Conservation (phyloP, 352 stramenopile genomes). For the Bremia lactucae region DNA sequence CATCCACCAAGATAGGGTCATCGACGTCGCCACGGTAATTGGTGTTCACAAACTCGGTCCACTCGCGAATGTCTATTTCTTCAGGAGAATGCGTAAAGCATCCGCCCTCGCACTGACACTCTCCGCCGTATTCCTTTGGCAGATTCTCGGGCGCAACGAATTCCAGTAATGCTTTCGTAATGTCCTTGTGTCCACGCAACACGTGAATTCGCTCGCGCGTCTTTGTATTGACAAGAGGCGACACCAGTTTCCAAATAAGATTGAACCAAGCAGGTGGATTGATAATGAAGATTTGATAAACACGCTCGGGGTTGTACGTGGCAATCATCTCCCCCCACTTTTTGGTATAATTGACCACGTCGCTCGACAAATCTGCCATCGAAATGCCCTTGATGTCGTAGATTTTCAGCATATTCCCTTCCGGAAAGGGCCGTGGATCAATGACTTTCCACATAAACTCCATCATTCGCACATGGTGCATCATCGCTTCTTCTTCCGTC, state of each 20-base stretch:
- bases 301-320: conserved; percentile 64
- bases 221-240: conserved; percentile 59
- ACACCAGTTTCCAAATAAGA: conserved; percentile 71
- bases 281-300: conserved; percentile 64
- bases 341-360: conserved; percentile 66
- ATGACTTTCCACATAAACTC: conserved; percentile 66
- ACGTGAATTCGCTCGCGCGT: conserved; percentile 65
- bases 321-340: conserved; percentile 45
- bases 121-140: conserved; percentile 51
- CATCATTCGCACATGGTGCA: conserved; percentile 54
- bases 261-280: conserved; percentile 70
- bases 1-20: conserved; percentile 25
- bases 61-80: conserved; percentile 51
- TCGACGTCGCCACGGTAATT: conserved; percentile 22
- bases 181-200: conserved; percentile 54
- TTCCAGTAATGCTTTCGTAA: conserved; percentile 57
- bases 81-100: conserved; percentile 55
- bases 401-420: conserved; percentile 61
- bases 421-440: conserved; percentile 42
- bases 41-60: conserved; percentile 41
- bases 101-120: conserved; percentile 46
- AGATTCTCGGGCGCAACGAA: conserved; percentile 54
- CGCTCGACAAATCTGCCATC: conserved; percentile 54
- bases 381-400: conserved; percentile 70
- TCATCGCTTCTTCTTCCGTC: conserved; percentile 44